These are phyloP conservation scores for Kodamaea anthophila DNA, from an alignment of 1,139 yeast genomes.

Conservation along the genomic window DNA sequence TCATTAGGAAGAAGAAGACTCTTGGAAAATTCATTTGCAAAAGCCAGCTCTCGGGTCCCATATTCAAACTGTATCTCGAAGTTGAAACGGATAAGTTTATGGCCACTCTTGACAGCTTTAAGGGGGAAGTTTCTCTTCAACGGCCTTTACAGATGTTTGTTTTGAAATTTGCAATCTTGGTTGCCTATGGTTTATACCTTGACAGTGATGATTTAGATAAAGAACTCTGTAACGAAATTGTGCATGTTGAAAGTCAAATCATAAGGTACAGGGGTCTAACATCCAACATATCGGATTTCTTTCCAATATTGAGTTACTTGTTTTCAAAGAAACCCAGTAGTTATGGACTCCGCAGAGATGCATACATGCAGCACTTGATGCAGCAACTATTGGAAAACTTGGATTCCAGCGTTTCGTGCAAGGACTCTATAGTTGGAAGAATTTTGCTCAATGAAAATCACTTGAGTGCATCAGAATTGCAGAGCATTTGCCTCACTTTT, in stretches of 20 bases:
- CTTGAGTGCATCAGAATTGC: slow-evolving; percentile 40
- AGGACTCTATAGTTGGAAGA: slow-evolving; percentile 40
- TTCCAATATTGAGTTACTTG: slow-evolving; percentile 44
- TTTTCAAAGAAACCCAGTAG: slow-evolving; percentile 20
- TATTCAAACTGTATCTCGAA: slow-evolving; percentile 35
- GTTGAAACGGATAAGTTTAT: slow-evolving; percentile 31
- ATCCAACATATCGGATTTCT: slow-evolving; percentile 55
- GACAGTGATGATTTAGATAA: slow-evolving; percentile 38
- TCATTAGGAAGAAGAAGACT: slow-evolving; percentile 46
- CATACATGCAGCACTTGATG: slow-evolving; percentile 37
- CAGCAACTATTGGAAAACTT: slow-evolving; percentile 2
- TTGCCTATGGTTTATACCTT: slow-evolving; percentile 57
- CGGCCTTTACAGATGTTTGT: slow-evolving; percentile 47
- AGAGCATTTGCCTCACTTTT: slow-evolving; percentile 65
- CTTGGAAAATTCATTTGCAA: slow-evolving; percentile 29
- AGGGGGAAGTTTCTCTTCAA: slow-evolving; percentile 32
- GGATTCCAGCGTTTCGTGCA: slow-evolving; percentile 11
- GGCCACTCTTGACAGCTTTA: slow-evolving; percentile 18
- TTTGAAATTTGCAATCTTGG: slow-evolving; percentile 47
- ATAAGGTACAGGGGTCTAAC: slow-evolving; percentile 59
- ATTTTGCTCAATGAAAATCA: slow-evolving; percentile 14
- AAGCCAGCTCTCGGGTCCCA: slow-evolving; percentile 1
- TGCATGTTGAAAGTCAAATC: slow-evolving; percentile 58
- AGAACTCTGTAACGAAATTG: slow-evolving; percentile 45
- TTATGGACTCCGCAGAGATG: slow-evolving; percentile 35